Evolutionary conservation across 1,284 basidiomycete genomes (phyloP), one percentile per base, ranked within the genome.

Genomic region (Paramarasmius palmivorus): DNA sequence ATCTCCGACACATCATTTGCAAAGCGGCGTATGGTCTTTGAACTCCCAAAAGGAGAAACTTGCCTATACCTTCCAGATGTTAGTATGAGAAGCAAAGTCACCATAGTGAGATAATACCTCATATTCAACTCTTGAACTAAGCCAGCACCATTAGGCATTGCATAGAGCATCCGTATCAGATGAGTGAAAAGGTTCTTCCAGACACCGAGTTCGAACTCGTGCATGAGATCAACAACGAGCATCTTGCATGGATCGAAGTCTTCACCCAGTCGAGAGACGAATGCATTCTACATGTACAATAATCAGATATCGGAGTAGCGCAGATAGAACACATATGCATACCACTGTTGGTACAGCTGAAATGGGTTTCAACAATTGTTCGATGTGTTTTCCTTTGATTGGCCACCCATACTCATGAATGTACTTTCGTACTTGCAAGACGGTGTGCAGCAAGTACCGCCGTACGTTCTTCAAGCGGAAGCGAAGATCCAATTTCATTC

Each of bases 191-290:
- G 22, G 0, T 56, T 47, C 50, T 70, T 73, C 71, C 73, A 76
- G 0, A 70, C 63, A 1, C 73, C 73, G 0, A 74, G 57, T 52
- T 74, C 71, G 32, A 70, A 61, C 52, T 75, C 68, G 49, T 76
- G 73, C 54, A 76, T 40, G 7, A 73, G 51, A 53, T 76, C 73
- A 0, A 67, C 62, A 0, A 66, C 62, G 1, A 76, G 59, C 36
- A 72, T 58, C 1, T 23, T 50, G 42, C 65, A 70, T 4, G 64
- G 52, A 22, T 72, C 58, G n/a, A 68, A 61, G 0, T 63, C 66
- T 2, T 65, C 52, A 0, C 35, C 17, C 0, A 76, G 61, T 32
- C 41, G 34, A 0, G 65, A 51, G 0, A 65, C 65, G 37, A 76
- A 72, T 0, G 70, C 64, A 51, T 72, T 74, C 72, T 73, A 19